Conservation (phyloP, 2,329 filamentous ascomycete genomes). For the Fusarium avenaceum region DNA sequence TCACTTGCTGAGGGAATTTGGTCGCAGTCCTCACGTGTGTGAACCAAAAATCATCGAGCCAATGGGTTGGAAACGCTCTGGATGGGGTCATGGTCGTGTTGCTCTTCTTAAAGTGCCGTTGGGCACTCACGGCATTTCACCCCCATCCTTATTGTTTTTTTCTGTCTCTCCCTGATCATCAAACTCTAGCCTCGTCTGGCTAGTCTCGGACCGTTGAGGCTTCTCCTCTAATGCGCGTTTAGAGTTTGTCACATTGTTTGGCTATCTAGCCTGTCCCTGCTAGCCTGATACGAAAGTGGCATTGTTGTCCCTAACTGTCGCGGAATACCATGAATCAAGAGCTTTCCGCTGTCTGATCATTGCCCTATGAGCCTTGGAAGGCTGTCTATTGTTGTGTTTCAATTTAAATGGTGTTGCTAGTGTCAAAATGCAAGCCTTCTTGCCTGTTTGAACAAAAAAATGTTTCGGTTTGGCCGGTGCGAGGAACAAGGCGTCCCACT, state of each 20-base stretch:
- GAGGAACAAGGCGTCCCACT: no score
- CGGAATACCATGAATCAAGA: no score
- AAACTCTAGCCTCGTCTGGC: neutral
- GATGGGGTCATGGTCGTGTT: slow-evolving; percentile 29
- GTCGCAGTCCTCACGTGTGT: slow-evolving; percentile 9
- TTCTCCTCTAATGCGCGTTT: neutral
- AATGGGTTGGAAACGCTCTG: slow-evolving; percentile 16
- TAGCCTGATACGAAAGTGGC: neutral
- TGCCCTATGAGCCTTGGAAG: no score
- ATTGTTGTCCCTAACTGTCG: neutral
- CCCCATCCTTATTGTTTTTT: slow-evolving; percentile 21
- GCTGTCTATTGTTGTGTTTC: no score
- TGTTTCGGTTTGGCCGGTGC: no score
- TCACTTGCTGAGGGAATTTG: slow-evolving; percentile 12
- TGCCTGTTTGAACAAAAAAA: no score
- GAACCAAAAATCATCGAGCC: slow-evolving; percentile 8
- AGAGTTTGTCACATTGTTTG: neutral
- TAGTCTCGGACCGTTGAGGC: neutral
- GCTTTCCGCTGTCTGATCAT: no score
- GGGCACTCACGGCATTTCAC: neutral
- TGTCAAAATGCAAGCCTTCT: no score
- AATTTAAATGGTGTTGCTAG: no score
- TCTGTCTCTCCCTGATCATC: neutral
- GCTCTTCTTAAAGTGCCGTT: slow-evolving; percentile 29
- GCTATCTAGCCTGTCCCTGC: neutral